Evolutionary conservation across 495 filamentous ascomycete genomes (phyloP), one percentile per base, ranked within the genome.

Genomic region (Rusavskia elegans): DNA sequence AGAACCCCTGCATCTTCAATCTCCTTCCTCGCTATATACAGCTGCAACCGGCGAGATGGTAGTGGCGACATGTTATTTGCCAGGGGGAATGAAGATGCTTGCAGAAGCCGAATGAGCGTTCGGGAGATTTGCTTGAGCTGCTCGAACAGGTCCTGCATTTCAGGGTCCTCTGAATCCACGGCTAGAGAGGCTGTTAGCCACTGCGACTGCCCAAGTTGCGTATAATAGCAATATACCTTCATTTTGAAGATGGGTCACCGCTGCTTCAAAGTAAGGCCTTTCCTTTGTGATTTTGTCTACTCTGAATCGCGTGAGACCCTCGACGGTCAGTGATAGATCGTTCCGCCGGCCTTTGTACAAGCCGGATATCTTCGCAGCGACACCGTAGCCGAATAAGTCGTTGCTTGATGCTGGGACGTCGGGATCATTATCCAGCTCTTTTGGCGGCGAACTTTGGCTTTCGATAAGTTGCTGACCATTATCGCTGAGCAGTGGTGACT

Each of bases 211-310:
- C 10, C 9, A 29, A 10, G 23, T 23, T 2, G 9, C 29, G 9
- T 1, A n/a, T 3, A 8, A 8, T 2, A 16, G 23, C 19, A 7
- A 6, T 23, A 10, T 71, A 80, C 75, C 72, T 48, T 73, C 73
- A 36, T 83, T 78, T 55, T 86, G 79, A 58, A 81, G 71, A 44
- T 75, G 61, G 49, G 69, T 66, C 1, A 93, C 80, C 55, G 79
- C 81, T 13, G 79, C 90, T 65, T 95, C 88, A 55, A 96, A 85
- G 63, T 81, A 97, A 3, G 87, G 85, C 45, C 81, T 80, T 49
- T 93, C 85, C 58, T 84, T 81, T 29, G 78, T 70, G 44, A 94
- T 65, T 58, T 81, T 82, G 45, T 84, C 83, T 10, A 95, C 67
- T 46, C 76, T 75, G 45, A 97, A 82, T 35, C 93, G 75, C 50